These are phyloP conservation scores for Penicillium vulpinum DNA, from an alignment of 2,329 filamentous ascomycete species.

Conservation along the genomic window DNA sequence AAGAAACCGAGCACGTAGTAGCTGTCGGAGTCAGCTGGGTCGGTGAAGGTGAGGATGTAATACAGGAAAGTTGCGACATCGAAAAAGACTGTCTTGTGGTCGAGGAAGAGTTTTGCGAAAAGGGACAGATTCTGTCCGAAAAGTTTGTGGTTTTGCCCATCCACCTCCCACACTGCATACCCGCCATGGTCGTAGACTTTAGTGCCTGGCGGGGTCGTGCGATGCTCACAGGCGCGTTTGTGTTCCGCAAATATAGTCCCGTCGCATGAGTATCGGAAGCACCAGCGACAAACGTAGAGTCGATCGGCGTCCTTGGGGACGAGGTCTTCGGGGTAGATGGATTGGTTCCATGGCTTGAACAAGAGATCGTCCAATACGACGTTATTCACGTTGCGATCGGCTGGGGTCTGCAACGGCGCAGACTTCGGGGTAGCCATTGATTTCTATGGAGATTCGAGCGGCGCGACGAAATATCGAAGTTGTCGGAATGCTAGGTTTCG, in stretches of 20 bases:
- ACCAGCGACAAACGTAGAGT: conserved; percentile 85
- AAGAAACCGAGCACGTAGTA: conserved; percentile 88
- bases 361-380: conserved; percentile 81
- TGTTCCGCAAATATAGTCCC: conserved; percentile 40
- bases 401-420: conserved; percentile 32
- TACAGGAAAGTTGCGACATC: conserved; percentile 94
- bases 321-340: conserved; percentile 77
- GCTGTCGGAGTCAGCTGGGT: conserved; percentile 45
- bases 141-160: conserved; percentile 82
- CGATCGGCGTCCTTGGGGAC: conserved; percentile 53
- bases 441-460: neutral
- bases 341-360: conserved; percentile 91
- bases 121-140: conserved; percentile 95
- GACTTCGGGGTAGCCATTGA: conserved; percentile 33
- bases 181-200: conserved; percentile 77
- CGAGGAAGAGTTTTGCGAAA: conserved; percentile 95
- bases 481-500: conserved; percentile 15
- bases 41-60: conserved; percentile 80
- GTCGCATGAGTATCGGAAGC: conserved; percentile 80
- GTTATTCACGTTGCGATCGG: conserved; percentile 78
- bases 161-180: conserved; percentile 88
- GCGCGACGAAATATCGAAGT: neutral
- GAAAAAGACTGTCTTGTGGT: conserved; percentile 98
- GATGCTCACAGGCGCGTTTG: conserved; percentile 55
- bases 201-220: conserved; percentile 61